A percentile compares a stretch with the other conserved stretches of the same genome.
Evolutionary conservation across 73 alveolate genomes (phyloP).

Genomic region (Uronychia setigera): DNA sequence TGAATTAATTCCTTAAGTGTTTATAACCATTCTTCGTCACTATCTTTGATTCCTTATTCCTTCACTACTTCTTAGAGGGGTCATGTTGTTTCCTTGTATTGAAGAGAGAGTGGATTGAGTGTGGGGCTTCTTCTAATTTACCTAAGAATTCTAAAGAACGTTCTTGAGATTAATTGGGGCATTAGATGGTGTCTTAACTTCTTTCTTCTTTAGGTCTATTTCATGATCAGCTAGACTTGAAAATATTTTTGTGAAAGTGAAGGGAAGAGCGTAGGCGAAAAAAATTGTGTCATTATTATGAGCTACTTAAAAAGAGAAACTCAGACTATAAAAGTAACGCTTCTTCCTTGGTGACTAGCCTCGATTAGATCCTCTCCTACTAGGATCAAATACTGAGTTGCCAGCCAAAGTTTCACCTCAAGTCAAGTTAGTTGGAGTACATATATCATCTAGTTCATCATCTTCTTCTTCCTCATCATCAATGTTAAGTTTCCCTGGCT

Average conservation of each 20-base stretch:
- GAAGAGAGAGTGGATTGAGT: too few species aligned
- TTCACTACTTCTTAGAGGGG: too few species aligned
- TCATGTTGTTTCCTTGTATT: too few species aligned
- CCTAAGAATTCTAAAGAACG: too few species aligned
- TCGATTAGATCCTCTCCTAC: too few species aligned
- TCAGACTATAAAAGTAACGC: background rate
- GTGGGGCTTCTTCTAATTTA: too few species aligned
- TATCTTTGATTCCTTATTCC: background rate
- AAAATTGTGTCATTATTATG: constrained; percentile 27
- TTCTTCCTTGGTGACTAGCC: too few species aligned
- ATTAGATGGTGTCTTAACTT: background rate
- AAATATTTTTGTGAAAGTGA: background rate
- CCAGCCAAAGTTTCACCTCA: constrained; percentile 18
- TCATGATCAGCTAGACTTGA: background rate
- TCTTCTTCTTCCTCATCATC: constrained; percentile 67
- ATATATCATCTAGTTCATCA: constrained; percentile 27
- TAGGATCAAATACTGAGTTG: too few species aligned
- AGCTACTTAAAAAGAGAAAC: background rate
- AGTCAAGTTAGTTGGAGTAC: constrained; percentile 45
- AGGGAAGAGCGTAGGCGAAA: constrained; percentile 42
- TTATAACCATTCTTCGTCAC: background rate
- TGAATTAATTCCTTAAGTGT: background rate
- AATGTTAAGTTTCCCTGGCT: constrained; percentile 27
- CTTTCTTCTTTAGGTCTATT: background rate
- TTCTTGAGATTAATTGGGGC: constrained; percentile 1